Conservation (phyloP, 225 moss, liverwort and hornwort species). For the Lunularia cruciata region DNA sequence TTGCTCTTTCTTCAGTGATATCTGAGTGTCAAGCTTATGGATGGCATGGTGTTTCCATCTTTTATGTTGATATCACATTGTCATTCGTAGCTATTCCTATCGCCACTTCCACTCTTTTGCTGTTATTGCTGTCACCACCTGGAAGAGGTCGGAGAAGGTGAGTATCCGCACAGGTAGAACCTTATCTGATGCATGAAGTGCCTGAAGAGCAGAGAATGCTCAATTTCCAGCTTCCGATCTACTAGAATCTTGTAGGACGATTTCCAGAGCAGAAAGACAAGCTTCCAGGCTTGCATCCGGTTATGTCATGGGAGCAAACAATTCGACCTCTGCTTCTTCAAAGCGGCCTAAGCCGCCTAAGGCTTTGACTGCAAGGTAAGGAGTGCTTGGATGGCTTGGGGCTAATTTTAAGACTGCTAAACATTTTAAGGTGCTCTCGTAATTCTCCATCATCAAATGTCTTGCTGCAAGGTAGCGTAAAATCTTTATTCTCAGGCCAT, state of each 20-base stretch:
- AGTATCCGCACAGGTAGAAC: slow-evolving; percentile 61
- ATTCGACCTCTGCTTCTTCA: slow-evolving; percentile 82
- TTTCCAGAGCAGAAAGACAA: slow-evolving; percentile 72
- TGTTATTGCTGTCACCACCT: slow-evolving; percentile 36
- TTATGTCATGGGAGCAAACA: slow-evolving; percentile 60
- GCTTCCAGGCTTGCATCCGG: slow-evolving; percentile 50
- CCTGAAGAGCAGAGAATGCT: slow-evolving; percentile 60
- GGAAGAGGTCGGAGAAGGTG: slow-evolving; percentile 58
- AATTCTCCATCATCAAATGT: slow-evolving; percentile 69
- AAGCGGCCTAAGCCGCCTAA: slow-evolving; percentile 66
- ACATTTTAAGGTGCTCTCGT: slow-evolving; percentile 71
- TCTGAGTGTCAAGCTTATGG: slow-evolving; percentile 24
- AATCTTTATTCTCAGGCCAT: slow-evolving; percentile 54
- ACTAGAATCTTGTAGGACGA: slow-evolving; percentile 57
- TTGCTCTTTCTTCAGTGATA: slow-evolving; percentile 43
- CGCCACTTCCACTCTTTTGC: slow-evolving; percentile 60
- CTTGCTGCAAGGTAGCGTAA: slow-evolving; percentile 75
- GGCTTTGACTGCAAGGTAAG: slow-evolving; percentile 77
- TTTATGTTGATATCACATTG: slow-evolving; percentile 50
- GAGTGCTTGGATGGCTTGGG: slow-evolving; percentile 62
- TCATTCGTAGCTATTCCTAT: slow-evolving; percentile 69
- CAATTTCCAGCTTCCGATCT: slow-evolving; percentile 57
- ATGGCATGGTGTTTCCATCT: slow-evolving; percentile 26
- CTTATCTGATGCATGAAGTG: slow-evolving; percentile 50
- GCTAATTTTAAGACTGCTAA: slow-evolving; percentile 56